A percentile compares a stretch with the other conserved stretches of the same genome.
Conservation (phyloP, 345 rosid species). For the Syzygium aqueum region DNA sequence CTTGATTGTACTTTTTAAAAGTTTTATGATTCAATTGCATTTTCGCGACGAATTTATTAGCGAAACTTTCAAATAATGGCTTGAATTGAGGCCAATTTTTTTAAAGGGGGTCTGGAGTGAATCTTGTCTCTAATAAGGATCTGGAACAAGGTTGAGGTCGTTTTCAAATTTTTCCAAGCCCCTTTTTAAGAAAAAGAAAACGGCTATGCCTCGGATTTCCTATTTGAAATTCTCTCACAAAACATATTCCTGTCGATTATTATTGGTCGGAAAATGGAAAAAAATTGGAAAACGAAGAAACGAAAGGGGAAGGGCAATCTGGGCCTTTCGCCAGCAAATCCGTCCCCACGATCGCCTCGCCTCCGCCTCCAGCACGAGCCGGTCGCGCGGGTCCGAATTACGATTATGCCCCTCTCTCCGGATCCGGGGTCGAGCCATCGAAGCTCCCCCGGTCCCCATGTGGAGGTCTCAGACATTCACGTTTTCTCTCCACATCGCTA, state of each 20-base stretch:
- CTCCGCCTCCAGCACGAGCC: not conserved
- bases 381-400: not conserved
- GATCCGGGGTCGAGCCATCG: not conserved
- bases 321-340: not conserved
- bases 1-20: no score
- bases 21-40: no score
- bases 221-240: accelerated
- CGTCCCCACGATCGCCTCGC: not conserved
- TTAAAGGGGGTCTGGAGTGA: accelerated
- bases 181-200: accelerated
- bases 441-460: not conserved
- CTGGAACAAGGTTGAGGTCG: accelerated
- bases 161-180: not conserved
- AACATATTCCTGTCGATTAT: accelerated
- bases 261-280: not conserved
- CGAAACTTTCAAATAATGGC: not conserved
- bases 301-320: not conserved
- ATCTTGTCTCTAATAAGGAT: accelerated
- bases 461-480: not conserved
- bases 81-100: not conserved
- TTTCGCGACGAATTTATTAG: no score
- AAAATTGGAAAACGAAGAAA: not conserved
- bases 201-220: accelerated
- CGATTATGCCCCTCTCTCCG: not conserved
- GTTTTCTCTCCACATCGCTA: not conserved